phyloP scores from a whole-genome alignment of 2,329 filamentous ascomycete genomes.

The Pseudonectria buxi region DNA sequence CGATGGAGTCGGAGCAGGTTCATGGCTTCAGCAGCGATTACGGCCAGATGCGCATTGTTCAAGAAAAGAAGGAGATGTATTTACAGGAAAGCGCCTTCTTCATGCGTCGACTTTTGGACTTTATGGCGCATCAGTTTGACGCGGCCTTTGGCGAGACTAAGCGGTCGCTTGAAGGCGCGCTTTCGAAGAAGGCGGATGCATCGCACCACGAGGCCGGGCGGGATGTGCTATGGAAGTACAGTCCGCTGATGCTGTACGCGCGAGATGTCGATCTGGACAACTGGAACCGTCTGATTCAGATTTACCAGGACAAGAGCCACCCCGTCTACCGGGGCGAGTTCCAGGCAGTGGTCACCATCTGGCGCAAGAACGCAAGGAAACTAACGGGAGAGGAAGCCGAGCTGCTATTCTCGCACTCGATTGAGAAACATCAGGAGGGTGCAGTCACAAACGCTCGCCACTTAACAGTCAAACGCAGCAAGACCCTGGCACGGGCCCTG shows the following conservation, averaged over 20 bases:
- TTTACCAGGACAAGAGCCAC: conserved; percentile 72
- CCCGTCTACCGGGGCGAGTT: conserved; percentile 79
- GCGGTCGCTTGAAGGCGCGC: conserved; percentile 53
- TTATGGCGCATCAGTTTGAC: conserved; percentile 76
- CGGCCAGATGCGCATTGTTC: conserved; percentile 86
- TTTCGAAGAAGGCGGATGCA: conserved; percentile 62
- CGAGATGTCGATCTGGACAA: conserved; percentile 75
- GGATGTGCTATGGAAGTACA: conserved; percentile 77
- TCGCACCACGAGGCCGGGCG: conserved; percentile 65
- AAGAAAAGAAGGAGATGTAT: conserved; percentile 91
- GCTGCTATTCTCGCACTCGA: conserved; percentile 76
- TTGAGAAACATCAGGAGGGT: conserved; percentile 78
- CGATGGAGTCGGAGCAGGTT: conserved; percentile 35
- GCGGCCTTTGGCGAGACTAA: conserved; percentile 65
- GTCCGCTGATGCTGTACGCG: conserved; percentile 79
- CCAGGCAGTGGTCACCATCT: conserved; percentile 65
- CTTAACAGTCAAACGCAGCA: conserved; percentile 87
- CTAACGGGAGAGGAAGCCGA: conserved; percentile 71
- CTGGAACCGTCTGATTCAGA: conserved; percentile 72
- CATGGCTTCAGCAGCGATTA: conserved; percentile 63
- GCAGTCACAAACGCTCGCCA: conserved; percentile 75
- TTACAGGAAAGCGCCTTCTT: conserved; percentile 68
- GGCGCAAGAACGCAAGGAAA: conserved; percentile 75
- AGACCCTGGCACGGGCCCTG: conserved; percentile 71
- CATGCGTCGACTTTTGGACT: conserved; percentile 70